Evolutionary conservation across 352 stramenopile genomes (phyloP), one percentile per base, ranked within the genome.

Genomic region (Blastocystis sp.): DNA sequence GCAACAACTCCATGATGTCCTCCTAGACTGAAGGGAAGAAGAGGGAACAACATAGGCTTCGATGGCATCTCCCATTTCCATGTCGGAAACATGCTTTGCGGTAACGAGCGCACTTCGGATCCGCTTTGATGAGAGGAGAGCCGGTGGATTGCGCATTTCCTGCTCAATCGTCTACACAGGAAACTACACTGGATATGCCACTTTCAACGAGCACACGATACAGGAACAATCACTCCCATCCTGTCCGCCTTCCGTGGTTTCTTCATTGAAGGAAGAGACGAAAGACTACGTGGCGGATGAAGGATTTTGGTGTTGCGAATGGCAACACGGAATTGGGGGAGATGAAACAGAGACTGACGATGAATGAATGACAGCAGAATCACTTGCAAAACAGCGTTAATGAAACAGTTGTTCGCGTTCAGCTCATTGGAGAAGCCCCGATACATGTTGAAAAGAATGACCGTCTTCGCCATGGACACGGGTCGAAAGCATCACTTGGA

Each of bases 61-160:
- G 3, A 81, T 60, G n/a, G 71, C 71, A 66, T 81, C 71, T 3
- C 71, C 71, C 71, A 81, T 81, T 42, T 81, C 71, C 3, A 66
- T 24, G 6, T 54, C 14, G 24, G 48, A 63, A 3, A 66, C 43
- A 3, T 81, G 71, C 40, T 81, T 21, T 0, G 48, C 21, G 2
- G 57, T 38, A 10, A 45, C 17, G 21, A 81, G 57, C 9, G 71
- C 71, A 52, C 24, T 45, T 14, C 71, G 71, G 48, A 81, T 64
- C 3, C 10, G 59, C 14, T 45, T 19, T n/a, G 71, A 45, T 3
- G 71, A 81, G 57, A 81, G 38, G 11, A 81, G 28, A 2, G 42
- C 3, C 28, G 38, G 48, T 19, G 42, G 71, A 42, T 63, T 81
- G 0, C 24, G n/a, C 60, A 81, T 24, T 64, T 81, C 71, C 48